Conservation (phyloP, 1,139 yeast genomes). For the Yarrowia galli region DNA sequence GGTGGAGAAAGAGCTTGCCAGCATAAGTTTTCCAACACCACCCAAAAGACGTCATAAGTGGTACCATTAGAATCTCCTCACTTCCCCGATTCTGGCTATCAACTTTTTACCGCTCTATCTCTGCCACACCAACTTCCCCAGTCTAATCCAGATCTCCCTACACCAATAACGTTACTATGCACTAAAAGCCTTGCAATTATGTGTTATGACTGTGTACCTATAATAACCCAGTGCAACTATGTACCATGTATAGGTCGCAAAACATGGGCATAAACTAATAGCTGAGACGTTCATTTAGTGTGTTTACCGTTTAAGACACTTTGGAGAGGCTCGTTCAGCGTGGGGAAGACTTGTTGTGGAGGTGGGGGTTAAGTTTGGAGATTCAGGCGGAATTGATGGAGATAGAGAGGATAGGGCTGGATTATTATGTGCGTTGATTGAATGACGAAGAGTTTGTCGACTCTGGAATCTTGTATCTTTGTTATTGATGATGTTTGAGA, state of each 20-base stretch:
- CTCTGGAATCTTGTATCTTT: too few species aligned
- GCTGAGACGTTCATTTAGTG: not conserved
- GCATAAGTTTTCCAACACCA: too few species aligned
- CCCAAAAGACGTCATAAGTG: not conserved
- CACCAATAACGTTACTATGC: not conserved
- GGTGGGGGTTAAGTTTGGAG: too few species aligned
- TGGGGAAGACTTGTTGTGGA: too few species aligned
- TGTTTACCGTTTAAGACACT: too few species aligned
- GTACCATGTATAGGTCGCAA: not conserved
- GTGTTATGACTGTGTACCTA: not conserved
- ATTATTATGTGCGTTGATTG: too few species aligned
- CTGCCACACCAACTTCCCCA: not conserved
- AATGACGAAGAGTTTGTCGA: too few species aligned
- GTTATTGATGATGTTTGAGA: too few species aligned
- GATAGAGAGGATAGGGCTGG: too few species aligned
- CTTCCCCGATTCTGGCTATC: not conserved
- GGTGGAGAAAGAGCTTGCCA: constrained; percentile 5
- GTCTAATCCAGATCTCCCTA: not conserved
- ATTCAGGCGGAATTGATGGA: too few species aligned
- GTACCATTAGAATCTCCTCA: not conserved
- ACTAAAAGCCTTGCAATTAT: constrained; percentile 8
- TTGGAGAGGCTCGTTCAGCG: too few species aligned
- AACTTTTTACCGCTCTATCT: not conserved
- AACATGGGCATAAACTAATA: not conserved
- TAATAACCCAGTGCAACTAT: not conserved